Conservation (phyloP, 106 monocot species). For the Acorus gramineus region DNA sequence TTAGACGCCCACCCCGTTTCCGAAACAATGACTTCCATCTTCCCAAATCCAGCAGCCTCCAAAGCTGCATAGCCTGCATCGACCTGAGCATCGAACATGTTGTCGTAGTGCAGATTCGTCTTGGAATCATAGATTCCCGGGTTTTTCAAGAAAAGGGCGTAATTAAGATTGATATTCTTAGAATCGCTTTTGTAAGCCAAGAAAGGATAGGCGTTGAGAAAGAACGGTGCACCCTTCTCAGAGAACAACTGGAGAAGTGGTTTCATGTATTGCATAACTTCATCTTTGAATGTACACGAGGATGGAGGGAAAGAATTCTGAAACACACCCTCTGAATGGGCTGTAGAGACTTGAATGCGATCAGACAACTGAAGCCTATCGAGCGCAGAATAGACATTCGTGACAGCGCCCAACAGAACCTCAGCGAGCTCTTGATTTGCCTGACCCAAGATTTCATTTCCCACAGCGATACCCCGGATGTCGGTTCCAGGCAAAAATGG, state of each 20-base stretch:
- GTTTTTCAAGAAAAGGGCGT: slow-evolving; percentile 50
- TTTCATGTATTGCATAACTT: slow-evolving; percentile 39
- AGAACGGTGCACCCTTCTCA: slow-evolving; percentile 42
- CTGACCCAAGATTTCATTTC: slow-evolving; percentile 39
- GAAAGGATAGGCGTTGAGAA: slow-evolving; percentile 65
- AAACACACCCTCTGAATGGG: slow-evolving; percentile 36
- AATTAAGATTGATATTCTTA: slow-evolving; percentile 21
- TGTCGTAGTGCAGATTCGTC: slow-evolving; percentile 53
- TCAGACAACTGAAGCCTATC: slow-evolving; percentile 22
- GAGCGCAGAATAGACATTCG: slow-evolving; percentile 36
- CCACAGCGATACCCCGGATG: slow-evolving; percentile 48
- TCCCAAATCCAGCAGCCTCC: slow-evolving; percentile 28
- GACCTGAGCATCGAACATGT: slow-evolving; percentile 70
- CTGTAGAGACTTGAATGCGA: slow-evolving; percentile 36
- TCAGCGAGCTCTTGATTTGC: slow-evolving; percentile 19
- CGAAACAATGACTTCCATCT: slow-evolving; percentile 33
- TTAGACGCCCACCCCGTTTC: slow-evolving; percentile 76
- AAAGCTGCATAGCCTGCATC: slow-evolving; percentile 54
- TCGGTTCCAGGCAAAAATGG: slow-evolving; percentile 34
- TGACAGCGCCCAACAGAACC: slow-evolving; percentile 54
- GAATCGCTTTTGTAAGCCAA: slow-evolving; percentile 59
- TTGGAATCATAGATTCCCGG: slow-evolving; percentile 33
- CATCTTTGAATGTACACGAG: slow-evolving; percentile 31
- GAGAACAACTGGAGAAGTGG: slow-evolving; percentile 39
- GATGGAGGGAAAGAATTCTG: slow-evolving; percentile 50